phyloP scores from a whole-genome alignment of 2,329 filamentous ascomycete species.

The Fusarium staphyleae region DNA sequence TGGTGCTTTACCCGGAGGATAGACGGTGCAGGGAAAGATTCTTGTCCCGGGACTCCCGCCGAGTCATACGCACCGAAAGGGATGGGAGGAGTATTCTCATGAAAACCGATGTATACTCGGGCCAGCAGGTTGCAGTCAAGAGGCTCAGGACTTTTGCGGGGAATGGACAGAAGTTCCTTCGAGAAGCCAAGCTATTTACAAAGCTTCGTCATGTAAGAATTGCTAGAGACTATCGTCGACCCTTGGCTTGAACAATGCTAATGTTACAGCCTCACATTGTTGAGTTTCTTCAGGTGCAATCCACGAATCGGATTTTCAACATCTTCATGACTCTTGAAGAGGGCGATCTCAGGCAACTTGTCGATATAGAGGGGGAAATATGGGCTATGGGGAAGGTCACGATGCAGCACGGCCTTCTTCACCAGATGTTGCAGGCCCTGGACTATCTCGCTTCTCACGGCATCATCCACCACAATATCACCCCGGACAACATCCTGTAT shows the following conservation, averaged over 20 bases:
- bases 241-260: background rate
- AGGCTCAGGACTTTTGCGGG: background rate
- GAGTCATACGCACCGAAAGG: background rate
- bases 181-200: background rate
- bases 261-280: background rate
- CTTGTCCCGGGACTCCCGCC: no score
- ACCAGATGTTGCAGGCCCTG: slow-evolving; percentile 4
- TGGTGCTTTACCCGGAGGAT: background rate
- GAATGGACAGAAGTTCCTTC: background rate
- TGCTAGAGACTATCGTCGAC: no score
- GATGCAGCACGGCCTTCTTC: background rate
- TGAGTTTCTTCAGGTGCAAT: background rate
- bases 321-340: slow-evolving; percentile 5
- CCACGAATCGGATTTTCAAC: rapidly evolving
- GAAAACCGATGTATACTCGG: background rate
- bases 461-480: slow-evolving; percentile 4
- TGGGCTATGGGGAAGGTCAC: background rate
- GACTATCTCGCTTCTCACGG: background rate
- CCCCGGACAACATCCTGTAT: slow-evolving; percentile 1
- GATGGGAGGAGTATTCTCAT: background rate
- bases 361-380: background rate
- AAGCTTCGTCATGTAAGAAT: background rate
- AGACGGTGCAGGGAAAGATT: background rate
- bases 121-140: slow-evolving; percentile 5
- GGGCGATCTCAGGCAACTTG: background rate